Evolutionary conservation across 2,329 filamentous ascomycete genomes (phyloP).

Genomic region (Hirsutella minnesotensis): DNA sequence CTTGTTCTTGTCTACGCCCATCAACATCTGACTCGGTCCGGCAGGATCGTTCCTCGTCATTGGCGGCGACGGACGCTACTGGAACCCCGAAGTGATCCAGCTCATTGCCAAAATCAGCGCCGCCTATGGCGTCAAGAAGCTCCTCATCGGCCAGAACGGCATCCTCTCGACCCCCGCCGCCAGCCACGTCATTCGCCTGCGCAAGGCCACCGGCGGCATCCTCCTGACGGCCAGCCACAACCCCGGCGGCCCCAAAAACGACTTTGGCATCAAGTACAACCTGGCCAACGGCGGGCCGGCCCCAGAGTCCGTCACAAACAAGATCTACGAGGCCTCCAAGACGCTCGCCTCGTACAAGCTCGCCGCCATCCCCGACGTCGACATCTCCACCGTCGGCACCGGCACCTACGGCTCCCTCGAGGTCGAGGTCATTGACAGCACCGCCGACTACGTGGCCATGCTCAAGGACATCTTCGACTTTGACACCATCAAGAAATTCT

Average conservation of each 20-base stretch:
- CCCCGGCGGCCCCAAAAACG: conserved; percentile 83
- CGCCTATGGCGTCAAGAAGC: conserved; percentile 97
- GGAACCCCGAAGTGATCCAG: conserved; percentile 93
- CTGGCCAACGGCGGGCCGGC: conserved; percentile 90
- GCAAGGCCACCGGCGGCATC: conserved; percentile 92
- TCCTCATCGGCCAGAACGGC: conserved; percentile 88
- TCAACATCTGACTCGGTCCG: too few relatives aligned
- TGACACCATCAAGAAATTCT: conserved; percentile 87
- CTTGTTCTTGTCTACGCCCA: too few relatives aligned
- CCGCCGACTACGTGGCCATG: conserved; percentile 83
- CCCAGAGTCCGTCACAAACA: conserved; percentile 93
- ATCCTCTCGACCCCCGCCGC: conserved; percentile 95
- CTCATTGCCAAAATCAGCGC: conserved; percentile 94
- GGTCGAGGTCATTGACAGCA: conserved; percentile 91
- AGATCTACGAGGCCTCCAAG: conserved; percentile 91
- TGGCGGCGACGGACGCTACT: conserved; percentile 92
- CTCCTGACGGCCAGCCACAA: conserved; percentile 96
- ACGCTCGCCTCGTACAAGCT: conserved; percentile 86
- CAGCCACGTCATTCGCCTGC: conserved; percentile 89
- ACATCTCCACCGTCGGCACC: conserved; percentile 71
- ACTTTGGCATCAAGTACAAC: conserved; percentile 99
- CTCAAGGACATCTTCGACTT: conserved; percentile 99
- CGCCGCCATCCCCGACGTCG: conserved; percentile 72
- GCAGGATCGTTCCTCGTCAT: conserved; percentile 77
- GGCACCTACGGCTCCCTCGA: conserved; percentile 77